These are phyloP conservation scores for Tolypocladium pustulatum DNA, from an alignment of 2,329 filamentous ascomycete species.

Conservation along the genomic window DNA sequence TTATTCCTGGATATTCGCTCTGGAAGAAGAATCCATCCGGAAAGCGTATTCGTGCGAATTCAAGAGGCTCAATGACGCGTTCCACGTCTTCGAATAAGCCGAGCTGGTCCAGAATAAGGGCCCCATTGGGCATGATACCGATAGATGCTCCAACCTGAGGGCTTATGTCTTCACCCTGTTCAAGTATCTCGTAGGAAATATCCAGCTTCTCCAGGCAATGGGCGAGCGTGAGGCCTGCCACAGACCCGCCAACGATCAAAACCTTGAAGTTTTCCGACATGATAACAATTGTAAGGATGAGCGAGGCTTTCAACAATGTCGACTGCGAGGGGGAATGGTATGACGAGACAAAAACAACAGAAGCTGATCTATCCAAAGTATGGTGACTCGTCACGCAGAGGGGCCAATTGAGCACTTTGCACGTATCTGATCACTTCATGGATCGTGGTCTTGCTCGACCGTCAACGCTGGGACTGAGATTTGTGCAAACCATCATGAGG, in stretches of 20 bases:
- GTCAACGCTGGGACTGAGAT: not conserved
- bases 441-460: not conserved
- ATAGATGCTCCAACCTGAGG: constrained; percentile 38
- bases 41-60: constrained; percentile 3
- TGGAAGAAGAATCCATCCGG: constrained; percentile 4
- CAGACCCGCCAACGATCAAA: constrained; percentile 34
- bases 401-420: not conserved
- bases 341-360: not conserved
- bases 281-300: not conserved
- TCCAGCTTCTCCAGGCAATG: constrained; percentile 28
- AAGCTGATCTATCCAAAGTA: no score
- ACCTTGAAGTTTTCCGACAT: constrained; percentile 9
- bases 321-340: not conserved
- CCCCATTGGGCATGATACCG: constrained; percentile 30
- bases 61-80: constrained; percentile 4
- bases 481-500: not conserved
- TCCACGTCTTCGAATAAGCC: constrained; percentile 14
- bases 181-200: constrained; percentile 39
- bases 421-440: not conserved
- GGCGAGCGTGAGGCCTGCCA: constrained; percentile 26
- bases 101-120: constrained; percentile 38
- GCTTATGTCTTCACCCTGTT: constrained; percentile 27
- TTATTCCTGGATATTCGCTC: constrained; percentile 4
- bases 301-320: not conserved
- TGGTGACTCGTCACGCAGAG: not conserved